phyloP scores from a whole-genome alignment of 108 stramenopile genomes.

The Bacterosira constricta region DNA sequence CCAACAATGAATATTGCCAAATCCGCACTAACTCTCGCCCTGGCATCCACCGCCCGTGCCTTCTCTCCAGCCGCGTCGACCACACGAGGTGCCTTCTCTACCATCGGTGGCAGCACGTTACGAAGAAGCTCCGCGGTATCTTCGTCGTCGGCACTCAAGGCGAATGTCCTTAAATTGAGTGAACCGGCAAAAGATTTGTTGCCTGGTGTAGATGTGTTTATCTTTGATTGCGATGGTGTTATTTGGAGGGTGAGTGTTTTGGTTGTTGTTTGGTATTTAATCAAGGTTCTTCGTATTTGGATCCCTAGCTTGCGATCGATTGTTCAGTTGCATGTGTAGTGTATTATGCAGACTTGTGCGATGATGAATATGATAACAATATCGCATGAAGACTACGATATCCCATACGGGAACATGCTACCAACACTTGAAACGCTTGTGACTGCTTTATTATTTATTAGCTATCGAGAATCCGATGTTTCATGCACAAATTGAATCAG shows the following conservation, averaged over 20 bases:
- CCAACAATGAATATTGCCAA: slow-evolving; percentile 22
- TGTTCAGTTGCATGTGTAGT: no score
- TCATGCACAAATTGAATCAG: no score
- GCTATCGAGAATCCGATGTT: no score
- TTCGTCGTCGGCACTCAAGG: slow-evolving; percentile 42
- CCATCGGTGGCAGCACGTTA: neutral
- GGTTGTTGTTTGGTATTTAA: no score
- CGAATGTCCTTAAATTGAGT: slow-evolving; percentile 72
- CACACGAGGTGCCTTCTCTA: neutral
- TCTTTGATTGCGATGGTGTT: slow-evolving; percentile 99
- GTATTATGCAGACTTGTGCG: no score
- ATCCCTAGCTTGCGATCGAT: no score
- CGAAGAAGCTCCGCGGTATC: neutral
- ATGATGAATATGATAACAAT: no score
- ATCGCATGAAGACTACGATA: no score
- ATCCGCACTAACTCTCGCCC: slow-evolving; percentile 25
- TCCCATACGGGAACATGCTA: no score
- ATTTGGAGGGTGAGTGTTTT: slow-evolving; percentile 91
- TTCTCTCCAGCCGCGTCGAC: slow-evolving; percentile 34
- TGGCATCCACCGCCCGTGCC: slow-evolving; percentile 29
- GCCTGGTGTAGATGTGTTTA: slow-evolving; percentile 92
- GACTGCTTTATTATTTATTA: no score
- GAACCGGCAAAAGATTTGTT: slow-evolving; percentile 75
- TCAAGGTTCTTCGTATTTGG: no score
- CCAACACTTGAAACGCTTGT: no score